These are phyloP conservation scores for Stachybotrys chartarum DNA, from an alignment of 2,329 filamentous ascomycete genomes.

Conservation along the genomic window DNA sequence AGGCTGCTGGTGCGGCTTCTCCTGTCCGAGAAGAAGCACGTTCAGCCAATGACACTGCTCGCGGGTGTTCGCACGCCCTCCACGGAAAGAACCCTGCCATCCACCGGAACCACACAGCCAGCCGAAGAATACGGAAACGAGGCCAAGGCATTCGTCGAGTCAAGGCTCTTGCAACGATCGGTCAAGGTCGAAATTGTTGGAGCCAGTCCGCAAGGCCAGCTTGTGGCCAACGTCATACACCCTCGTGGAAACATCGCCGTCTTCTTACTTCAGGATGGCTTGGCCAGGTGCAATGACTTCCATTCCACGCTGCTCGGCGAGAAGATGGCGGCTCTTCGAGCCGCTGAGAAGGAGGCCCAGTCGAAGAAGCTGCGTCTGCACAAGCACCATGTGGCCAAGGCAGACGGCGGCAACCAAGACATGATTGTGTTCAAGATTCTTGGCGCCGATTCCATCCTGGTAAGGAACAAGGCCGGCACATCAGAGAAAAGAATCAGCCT, in stretches of 20 bases:
- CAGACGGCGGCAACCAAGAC: conserved; percentile 60
- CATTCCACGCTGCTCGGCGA: conserved; percentile 87
- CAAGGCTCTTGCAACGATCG: conserved; percentile 76
- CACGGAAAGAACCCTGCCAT: conserved; percentile 76
- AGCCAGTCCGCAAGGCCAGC: conserved; percentile 79
- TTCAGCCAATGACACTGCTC: conserved; percentile 81
- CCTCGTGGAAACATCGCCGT: conserved; percentile 88
- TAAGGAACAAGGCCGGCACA: conserved; percentile 74
- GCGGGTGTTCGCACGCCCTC: conserved; percentile 84
- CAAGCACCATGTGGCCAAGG: conserved; percentile 70
- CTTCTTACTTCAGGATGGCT: conserved; percentile 79
- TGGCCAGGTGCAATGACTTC: conserved; percentile 90
- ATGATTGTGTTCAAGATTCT: conserved; percentile 80
- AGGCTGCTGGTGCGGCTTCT: conserved; percentile 79
- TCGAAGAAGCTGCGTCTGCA: conserved; percentile 70
- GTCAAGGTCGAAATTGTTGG: conserved; percentile 80
- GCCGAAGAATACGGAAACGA: conserved; percentile 89
- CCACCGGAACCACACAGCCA: conserved; percentile 71
- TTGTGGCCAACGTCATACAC: conserved; percentile 84
- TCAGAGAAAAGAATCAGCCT: conserved; percentile 84
- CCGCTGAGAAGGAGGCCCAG: conserved; percentile 82
- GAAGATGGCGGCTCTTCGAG: conserved; percentile 78
- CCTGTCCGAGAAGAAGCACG: conserved; percentile 73
- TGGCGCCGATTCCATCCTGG: conserved; percentile 80
- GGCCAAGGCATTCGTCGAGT: conserved; percentile 80